phyloP scores from a whole-genome alignment of 2,329 filamentous ascomycete species.

The Epichloe uncinata region DNA sequence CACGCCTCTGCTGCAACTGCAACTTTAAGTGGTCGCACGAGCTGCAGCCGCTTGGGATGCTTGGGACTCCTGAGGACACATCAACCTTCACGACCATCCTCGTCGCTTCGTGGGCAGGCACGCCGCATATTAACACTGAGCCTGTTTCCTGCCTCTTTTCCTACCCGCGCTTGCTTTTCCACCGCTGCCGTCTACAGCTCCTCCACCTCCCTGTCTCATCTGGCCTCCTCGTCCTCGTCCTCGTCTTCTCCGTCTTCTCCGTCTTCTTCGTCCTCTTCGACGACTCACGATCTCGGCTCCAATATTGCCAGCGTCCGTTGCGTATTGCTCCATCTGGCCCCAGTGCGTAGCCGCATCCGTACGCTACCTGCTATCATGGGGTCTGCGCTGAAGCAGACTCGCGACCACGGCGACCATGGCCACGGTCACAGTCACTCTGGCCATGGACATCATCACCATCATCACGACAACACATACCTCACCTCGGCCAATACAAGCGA shows the following conservation, averaged over 20 bases:
- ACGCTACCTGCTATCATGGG: slow-evolving; percentile 16
- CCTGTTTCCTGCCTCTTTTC: neutral
- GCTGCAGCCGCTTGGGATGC: neutral
- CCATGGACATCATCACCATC: slow-evolving; percentile 60
- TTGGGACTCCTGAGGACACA: slow-evolving; percentile 7
- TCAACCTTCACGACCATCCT: slow-evolving; percentile 6
- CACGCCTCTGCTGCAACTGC: no score
- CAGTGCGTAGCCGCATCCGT: slow-evolving; percentile 11
- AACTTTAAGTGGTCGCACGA: no score
- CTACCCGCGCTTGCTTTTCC: slow-evolving; percentile 3
- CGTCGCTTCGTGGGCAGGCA: neutral
- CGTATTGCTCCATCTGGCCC: slow-evolving; percentile 10
- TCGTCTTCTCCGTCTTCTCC: slow-evolving; percentile 1
- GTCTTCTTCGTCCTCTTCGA: no score
- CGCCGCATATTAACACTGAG: neutral
- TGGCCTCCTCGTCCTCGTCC: neutral
- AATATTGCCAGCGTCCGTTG: slow-evolving; percentile 1
- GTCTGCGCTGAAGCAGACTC: slow-evolving; percentile 19
- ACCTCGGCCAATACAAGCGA: slow-evolving; percentile 74
- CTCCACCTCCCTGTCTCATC: neutral
- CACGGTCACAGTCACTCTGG: slow-evolving; percentile 34
- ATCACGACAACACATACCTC: slow-evolving; percentile 84
- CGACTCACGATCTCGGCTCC: slow-evolving; percentile 3
- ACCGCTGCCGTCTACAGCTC: neutral
- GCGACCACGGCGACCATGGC: slow-evolving; percentile 17